These are phyloP conservation scores for Wallacemonas sp. DNA, from an alignment of 208 protist species.

Conservation along the genomic window DNA sequence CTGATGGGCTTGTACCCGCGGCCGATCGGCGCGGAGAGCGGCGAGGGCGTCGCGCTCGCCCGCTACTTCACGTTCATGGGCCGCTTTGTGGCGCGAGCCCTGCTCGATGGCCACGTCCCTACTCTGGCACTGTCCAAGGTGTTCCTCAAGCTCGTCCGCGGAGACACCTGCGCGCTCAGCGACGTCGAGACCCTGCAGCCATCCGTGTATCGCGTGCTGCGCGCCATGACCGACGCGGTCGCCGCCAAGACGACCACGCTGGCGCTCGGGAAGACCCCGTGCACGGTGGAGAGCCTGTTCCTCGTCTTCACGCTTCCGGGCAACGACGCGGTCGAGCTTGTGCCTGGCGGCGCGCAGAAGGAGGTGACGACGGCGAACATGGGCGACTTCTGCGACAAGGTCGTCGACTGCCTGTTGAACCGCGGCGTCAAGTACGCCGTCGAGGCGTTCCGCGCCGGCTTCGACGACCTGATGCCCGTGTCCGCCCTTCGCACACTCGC, in stretches of 20 bases:
- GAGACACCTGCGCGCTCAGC: slow-evolving; percentile 64
- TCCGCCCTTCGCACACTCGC: slow-evolving; percentile 61
- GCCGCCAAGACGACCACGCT: slow-evolving; percentile 28
- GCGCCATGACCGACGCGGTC: slow-evolving; percentile 41
- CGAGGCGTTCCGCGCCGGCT: slow-evolving; percentile 57
- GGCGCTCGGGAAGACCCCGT: slow-evolving; percentile 27
- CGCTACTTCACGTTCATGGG: slow-evolving; percentile 68
- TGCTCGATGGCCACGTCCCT: slow-evolving; percentile 81
- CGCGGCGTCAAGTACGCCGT: slow-evolving; percentile 61
- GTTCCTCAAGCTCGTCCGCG: slow-evolving; percentile 73
- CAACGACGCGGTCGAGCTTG: slow-evolving; percentile 60
- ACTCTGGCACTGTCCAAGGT: slow-evolving; percentile 70
- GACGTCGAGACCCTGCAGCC: slow-evolving; percentile 71
- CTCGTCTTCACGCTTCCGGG: slow-evolving; percentile 85
- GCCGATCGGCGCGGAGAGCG: slow-evolving; percentile 26
- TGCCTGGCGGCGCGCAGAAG: slow-evolving; percentile 30
- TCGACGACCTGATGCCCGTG: slow-evolving; percentile 79
- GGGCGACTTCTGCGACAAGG: slow-evolving; percentile 73
- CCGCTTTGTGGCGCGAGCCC: slow-evolving; percentile 69
- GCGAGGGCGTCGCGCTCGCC: slow-evolving; percentile 27
- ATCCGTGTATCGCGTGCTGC: slow-evolving; percentile 46
- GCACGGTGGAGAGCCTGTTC: slow-evolving; percentile 55
- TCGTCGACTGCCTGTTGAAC: slow-evolving; percentile 57
- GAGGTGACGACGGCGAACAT: slow-evolving; percentile 61
- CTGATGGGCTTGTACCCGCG: slow-evolving; percentile 65